Evolutionary conservation across 495 filamentous ascomycete genomes (phyloP).

Genomic region (Talaromyces ruber): DNA sequence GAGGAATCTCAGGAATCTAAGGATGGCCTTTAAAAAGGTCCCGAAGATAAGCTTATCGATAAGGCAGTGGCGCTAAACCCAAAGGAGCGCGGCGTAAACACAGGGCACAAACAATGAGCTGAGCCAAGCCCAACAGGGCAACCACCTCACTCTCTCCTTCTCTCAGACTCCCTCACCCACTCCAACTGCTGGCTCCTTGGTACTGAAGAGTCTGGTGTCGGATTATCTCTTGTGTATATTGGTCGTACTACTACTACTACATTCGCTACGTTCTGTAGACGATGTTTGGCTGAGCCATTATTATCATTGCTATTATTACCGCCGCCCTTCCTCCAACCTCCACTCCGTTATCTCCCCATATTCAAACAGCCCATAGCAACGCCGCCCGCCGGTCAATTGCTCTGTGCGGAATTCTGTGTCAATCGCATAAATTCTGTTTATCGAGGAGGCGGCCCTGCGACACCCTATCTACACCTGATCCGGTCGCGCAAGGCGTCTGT

Average conservation of each 20-base stretch:
- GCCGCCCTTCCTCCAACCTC: not conserved
- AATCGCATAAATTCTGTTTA: not conserved
- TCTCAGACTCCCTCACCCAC: not conserved
- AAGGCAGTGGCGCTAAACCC: conserved; percentile 4
- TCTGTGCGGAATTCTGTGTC: not conserved
- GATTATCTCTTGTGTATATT: not conserved
- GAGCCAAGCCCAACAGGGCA: conserved; percentile 3
- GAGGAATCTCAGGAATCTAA: too few species aligned
- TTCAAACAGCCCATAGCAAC: not conserved
- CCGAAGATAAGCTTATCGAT: conserved; percentile 6
- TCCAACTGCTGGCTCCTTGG: not conserved
- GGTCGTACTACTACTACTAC: not conserved
- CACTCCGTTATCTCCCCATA: not conserved
- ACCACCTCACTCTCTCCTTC: not conserved
- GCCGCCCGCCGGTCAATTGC: not conserved
- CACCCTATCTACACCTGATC: not conserved
- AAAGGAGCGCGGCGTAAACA: conserved; percentile 6
- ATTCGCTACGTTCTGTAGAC: not conserved
- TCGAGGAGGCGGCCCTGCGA: not conserved
- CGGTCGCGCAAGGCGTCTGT: not conserved
- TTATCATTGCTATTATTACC: not conserved
- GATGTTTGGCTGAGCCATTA: not conserved
- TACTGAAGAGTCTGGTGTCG: not conserved
- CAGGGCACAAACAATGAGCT: not conserved
- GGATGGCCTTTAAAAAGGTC: too few species aligned